These are phyloP conservation scores for Prunus dulcis DNA, from an alignment of 306 rosid species.

Conservation along the genomic window DNA sequence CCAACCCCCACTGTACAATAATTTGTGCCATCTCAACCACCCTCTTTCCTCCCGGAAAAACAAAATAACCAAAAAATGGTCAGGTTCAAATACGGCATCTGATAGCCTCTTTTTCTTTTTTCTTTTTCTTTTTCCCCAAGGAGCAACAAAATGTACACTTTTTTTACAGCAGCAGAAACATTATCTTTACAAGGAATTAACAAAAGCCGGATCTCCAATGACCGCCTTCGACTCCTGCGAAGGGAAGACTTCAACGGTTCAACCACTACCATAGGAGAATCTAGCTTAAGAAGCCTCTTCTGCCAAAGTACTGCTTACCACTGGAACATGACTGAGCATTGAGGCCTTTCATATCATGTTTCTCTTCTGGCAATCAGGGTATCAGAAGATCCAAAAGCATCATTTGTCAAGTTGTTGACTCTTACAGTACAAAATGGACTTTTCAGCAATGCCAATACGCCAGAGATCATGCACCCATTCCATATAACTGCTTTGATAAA, in stretches of 20 bases:
- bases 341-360: background rate
- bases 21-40: slow-evolving; percentile 15
- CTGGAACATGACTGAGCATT: slow-evolving; percentile 8
- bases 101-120: no score
- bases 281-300: slow-evolving; percentile 8
- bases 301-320: background rate
- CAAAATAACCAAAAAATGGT: background rate
- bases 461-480: background rate
- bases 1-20: slow-evolving; percentile 33
- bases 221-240: background rate
- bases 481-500: slow-evolving; percentile 17
- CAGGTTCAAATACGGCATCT: background rate
- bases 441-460: background rate
- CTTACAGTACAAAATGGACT: background rate
- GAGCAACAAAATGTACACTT: slow-evolving; percentile 16
- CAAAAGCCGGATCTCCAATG: slow-evolving; percentile 22
- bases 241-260: background rate
- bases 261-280: background rate
- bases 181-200: slow-evolving; percentile 13
- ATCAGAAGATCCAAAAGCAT: slow-evolving; percentile 2
- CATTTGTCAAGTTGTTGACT: background rate
- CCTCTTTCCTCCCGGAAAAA: slow-evolving; percentile 18
- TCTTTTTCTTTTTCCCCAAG: no score
- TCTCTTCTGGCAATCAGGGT: slow-evolving; percentile 7
- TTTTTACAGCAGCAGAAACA: slow-evolving; percentile 25